These are phyloP conservation scores for Aspergillus egyptiacus DNA, from an alignment of 495 filamentous ascomycete genomes.

Conservation along the genomic window DNA sequence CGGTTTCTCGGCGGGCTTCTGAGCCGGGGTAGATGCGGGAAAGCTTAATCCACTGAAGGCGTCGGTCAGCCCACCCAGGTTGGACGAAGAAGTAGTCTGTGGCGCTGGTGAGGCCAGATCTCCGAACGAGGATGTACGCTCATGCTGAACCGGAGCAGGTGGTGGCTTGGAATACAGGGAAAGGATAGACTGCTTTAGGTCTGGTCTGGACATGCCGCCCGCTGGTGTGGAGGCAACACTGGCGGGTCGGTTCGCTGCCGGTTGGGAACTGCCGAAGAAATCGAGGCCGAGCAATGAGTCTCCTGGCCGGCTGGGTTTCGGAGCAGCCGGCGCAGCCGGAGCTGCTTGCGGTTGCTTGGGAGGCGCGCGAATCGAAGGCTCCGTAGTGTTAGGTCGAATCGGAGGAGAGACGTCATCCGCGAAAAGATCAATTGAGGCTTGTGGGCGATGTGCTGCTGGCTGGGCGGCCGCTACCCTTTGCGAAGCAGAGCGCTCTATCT, in stretches of 20 bases:
- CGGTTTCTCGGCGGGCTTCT: conserved; percentile 49
- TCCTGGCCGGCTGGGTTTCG: conserved; percentile 61
- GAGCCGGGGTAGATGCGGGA: conserved; percentile 47
- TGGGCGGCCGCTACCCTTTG: conserved; percentile 41
- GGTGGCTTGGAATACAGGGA: conserved; percentile 89
- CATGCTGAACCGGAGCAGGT: conserved; percentile 47
- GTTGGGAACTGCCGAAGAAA: conserved; percentile 71
- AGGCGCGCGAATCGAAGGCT: conserved; percentile 45
- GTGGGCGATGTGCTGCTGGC: conserved; percentile 34
- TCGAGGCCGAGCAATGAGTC: conserved; percentile 91
- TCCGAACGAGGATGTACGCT: conserved; percentile 61
- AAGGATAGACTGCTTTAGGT: conserved; percentile 94
- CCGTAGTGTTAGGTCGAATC: conserved; percentile 60
- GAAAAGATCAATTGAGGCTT: conserved; percentile 56
- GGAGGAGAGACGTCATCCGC: conserved; percentile 55
- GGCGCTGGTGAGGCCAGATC: conserved; percentile 55
- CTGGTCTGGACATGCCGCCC: conserved; percentile 70
- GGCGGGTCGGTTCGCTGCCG: conserved; percentile 62
- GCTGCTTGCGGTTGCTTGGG: conserved; percentile 53
- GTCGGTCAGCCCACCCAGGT: conserved; percentile 73
- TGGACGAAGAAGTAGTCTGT: conserved; percentile 41
- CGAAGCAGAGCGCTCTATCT: conserved; percentile 57
- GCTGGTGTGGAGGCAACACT: conserved; percentile 61
- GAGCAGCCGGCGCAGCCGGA: conserved; percentile 43
- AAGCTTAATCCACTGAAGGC: conserved; percentile 84